Evolutionary conservation across 1,139 yeast species (phyloP), one percentile per base, ranked within the genome.

Genomic region (Taphrina confusa): DNA sequence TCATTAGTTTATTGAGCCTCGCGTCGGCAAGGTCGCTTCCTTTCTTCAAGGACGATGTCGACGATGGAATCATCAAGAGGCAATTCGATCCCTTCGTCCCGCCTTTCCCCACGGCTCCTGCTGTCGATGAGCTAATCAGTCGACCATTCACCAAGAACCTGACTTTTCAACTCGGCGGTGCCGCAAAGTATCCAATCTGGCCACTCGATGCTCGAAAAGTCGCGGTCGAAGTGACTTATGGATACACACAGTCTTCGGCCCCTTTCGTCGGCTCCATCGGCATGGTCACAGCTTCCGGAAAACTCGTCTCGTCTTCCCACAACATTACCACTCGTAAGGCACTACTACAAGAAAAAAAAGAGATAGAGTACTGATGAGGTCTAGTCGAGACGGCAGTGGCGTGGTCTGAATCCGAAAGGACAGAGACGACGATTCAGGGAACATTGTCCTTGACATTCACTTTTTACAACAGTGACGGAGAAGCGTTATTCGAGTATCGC

Each of bases 251-350:
- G 20, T 12, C 45, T 6, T 18, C 20, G 9, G 28, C 28, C 27
- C 25, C 28, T 9, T 18, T 18, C n/a, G n/a, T 39, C 28, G 28
- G 28, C 12, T 5, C 45, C 8, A 39, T 39, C 11, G 45, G 45
- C 12, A 39, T 39, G 45, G 45, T 39, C 45, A n/a, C n/a, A n/a
- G 39, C 39, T 12, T 34, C 39, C 39, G 39, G 39, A 9, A 9
- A 11, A 12, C 16, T 34, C 4, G 8, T 12, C 9, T 34, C 39
- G 2, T 8, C 39, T 2, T n/a, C 39, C n/a, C 4, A 4, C n/a
- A 34, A 34, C 39, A 34, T 34, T 4, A 34, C 39, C 16, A 34
- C 39, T 34, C 39, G 39, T 34, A 6, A 34, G 39, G n/a, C 39
- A 8, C 16, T 8, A 28, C 33, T 8, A 8, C 9, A 11, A 28